These are phyloP conservation scores for Xerophyta viscosa DNA, from an alignment of 106 monocot genomes.

Conservation along the genomic window DNA sequence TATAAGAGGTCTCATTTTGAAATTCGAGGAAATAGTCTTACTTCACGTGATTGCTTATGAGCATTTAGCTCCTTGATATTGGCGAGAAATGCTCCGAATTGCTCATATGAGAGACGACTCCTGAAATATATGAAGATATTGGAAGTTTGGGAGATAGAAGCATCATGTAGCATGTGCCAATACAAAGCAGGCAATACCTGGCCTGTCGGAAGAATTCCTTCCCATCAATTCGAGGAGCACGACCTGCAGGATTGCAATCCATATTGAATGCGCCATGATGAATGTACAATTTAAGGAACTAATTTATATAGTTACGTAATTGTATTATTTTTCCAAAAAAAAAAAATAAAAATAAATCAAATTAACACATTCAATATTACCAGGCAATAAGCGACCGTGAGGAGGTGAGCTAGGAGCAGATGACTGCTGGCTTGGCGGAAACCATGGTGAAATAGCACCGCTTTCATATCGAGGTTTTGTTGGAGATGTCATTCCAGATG, in stretches of 20 bases:
- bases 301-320: neutral
- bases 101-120: conserved; percentile 85
- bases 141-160: neutral
- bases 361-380: conserved; percentile 3
- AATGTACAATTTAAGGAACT: no score
- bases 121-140: conserved; percentile 24
- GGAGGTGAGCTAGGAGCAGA: conserved; percentile 59
- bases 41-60: conserved; percentile 76
- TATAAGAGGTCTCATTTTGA: no score
- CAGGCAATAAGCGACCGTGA: conserved; percentile 36
- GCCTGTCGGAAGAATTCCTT: conserved; percentile 98
- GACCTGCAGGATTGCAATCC: conserved; percentile 29
- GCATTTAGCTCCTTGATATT: conserved; percentile 91
- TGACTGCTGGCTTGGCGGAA: conserved; percentile 47
- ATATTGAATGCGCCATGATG: neutral
- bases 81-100: conserved; percentile 88
- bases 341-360: neutral
- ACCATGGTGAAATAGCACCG: conserved; percentile 38
- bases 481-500: conserved; percentile 51
- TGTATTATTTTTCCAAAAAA: neutral
- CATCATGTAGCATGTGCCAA: neutral
- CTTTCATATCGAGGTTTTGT: conserved; percentile 35
- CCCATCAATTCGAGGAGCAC: conserved; percentile 70
- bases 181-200: conserved; percentile 33
- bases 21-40: conserved; percentile 6